Evolutionary conservation across 1,284 basidiomycete species (phyloP).

Genomic region (Sporisorium exsertum): DNA sequence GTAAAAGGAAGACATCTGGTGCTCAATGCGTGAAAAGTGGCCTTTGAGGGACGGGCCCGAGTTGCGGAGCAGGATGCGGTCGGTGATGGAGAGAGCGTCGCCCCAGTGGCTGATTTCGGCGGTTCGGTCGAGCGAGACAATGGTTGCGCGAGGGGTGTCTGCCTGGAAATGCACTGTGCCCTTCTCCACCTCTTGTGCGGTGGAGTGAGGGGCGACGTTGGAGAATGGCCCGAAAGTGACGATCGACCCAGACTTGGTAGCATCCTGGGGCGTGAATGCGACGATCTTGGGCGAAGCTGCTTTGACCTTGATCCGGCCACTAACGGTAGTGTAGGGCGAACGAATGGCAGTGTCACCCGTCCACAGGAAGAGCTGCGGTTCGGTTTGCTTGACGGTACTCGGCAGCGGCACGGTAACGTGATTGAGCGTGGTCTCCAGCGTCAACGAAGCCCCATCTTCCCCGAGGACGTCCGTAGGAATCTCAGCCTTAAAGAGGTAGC

Average conservation of each 20-base stretch:
- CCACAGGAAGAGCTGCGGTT: constrained; percentile 85
- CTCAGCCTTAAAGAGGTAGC: constrained; percentile 18
- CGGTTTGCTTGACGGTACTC: constrained; percentile 78
- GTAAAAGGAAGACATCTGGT: constrained; percentile 80
- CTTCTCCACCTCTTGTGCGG: not conserved
- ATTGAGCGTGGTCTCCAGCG: constrained; percentile 75
- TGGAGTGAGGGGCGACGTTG: constrained; percentile 74
- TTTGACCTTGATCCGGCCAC: constrained; percentile 83
- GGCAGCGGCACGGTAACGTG: constrained; percentile 84
- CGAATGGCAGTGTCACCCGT: constrained; percentile 80
- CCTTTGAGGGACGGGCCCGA: constrained; percentile 91
- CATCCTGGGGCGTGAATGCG: constrained; percentile 71
- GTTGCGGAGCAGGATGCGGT: constrained; percentile 85
- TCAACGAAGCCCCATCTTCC: constrained; percentile 12
- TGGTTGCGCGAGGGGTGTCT: constrained; percentile 81
- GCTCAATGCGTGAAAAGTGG: constrained; percentile 90
- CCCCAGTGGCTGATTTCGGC: constrained; percentile 98
- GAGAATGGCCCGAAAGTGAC: constrained; percentile 89
- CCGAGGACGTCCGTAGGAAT: constrained; percentile 22
- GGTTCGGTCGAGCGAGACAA: constrained; percentile 78
- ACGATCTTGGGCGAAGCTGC: constrained; percentile 33
- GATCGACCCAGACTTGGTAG: constrained; percentile 81
- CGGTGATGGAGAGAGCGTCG: constrained; percentile 90
- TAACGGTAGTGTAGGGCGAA: constrained; percentile 83
- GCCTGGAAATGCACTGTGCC: constrained; percentile 84